A percentile compares a stretch with the other conserved stretches of the same genome.
phyloP scores from a whole-genome alignment of 257 asterid species.

The Orobanche coerulescens region DNA sequence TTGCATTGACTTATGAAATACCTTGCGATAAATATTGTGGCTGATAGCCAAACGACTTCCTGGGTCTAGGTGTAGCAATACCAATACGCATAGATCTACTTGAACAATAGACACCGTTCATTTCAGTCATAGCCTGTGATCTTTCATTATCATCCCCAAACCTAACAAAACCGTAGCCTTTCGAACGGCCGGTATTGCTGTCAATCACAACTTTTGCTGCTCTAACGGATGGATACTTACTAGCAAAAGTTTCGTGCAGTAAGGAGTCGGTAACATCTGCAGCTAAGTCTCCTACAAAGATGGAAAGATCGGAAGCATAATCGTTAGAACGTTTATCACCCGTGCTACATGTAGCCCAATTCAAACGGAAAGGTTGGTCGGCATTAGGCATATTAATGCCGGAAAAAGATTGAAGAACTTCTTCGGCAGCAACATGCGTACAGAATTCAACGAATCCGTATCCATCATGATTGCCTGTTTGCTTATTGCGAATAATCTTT shows the following conservation, averaged over 20 bases:
- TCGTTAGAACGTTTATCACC: conserved; percentile 59
- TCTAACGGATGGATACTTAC: conserved; percentile 59
- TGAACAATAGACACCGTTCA: conserved; percentile 63
- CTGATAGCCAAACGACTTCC: conserved; percentile 53
- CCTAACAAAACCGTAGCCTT: conserved; percentile 72
- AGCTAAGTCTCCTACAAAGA: conserved; percentile 76
- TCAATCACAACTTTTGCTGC: conserved; percentile 71
- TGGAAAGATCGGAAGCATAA: conserved; percentile 64
- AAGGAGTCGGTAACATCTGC: conserved; percentile 67
- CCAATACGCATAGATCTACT: conserved; percentile 72
- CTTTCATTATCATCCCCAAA: conserved; percentile 69
- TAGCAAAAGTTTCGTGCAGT: conserved; percentile 52
- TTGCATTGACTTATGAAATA: conserved; percentile 8
- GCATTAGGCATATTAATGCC: conserved; percentile 54
- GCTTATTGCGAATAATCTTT: conserved; percentile 70
- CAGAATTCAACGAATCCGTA: conserved; percentile 70
- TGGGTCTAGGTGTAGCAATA: conserved; percentile 62
- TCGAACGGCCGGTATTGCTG: conserved; percentile 60
- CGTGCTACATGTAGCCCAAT: conserved; percentile 77
- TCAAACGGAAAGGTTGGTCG: conserved; percentile 60
- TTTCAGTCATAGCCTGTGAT: conserved; percentile 58
- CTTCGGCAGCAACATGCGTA: conserved; percentile 63
- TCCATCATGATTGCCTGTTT: conserved; percentile 60
- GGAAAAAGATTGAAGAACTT: conserved; percentile 41
- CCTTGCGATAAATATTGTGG: conserved; percentile 30